A percentile compares a stretch with the other conserved stretches of the same genome.
Conservation (phyloP, 2,329 filamentous ascomycete species). For the Arthrobotrys megalospora region DNA sequence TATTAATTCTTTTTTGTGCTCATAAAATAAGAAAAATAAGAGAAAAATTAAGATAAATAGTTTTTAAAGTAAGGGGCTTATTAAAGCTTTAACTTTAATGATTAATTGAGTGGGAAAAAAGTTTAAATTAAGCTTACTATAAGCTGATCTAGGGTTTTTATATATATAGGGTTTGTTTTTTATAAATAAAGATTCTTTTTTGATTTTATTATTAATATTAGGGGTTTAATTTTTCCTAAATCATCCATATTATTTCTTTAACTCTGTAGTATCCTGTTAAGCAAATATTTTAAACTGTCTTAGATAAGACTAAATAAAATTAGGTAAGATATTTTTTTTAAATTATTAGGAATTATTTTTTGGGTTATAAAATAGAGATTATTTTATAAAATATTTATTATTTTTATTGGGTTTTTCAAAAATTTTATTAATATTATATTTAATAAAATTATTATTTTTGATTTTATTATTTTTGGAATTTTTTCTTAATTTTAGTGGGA, state of each 20-base stretch:
- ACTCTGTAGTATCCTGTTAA: constrained; percentile 2
- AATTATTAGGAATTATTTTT: constrained; percentile 13
- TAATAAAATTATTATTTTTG: neutral
- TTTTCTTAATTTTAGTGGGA: neutral
- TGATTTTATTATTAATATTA: no score
- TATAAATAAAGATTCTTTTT: no score
- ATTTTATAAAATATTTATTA: constrained; percentile 8
- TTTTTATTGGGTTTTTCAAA: constrained; percentile 23
- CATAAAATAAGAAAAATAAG: no score
- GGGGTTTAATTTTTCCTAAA: constrained; percentile 2
- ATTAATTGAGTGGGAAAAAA: no score
- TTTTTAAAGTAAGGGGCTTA: no score
- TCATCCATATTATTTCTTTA: neutral
- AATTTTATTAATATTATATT: constrained; percentile 1
- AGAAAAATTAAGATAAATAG: no score
- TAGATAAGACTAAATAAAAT: neutral
- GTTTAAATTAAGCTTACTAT: no score
- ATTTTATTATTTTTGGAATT: neutral
- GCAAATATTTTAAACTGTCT: no score
- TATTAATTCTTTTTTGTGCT: no score
- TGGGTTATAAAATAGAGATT: neutral
- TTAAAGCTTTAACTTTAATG: no score
- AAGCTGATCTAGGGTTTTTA: no score
- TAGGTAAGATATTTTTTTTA: neutral
- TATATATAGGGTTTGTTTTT: no score